phyloP scores from a whole-genome alignment of 1,284 basidiomycete genomes.

The Stygiomarasmius scandens region DNA sequence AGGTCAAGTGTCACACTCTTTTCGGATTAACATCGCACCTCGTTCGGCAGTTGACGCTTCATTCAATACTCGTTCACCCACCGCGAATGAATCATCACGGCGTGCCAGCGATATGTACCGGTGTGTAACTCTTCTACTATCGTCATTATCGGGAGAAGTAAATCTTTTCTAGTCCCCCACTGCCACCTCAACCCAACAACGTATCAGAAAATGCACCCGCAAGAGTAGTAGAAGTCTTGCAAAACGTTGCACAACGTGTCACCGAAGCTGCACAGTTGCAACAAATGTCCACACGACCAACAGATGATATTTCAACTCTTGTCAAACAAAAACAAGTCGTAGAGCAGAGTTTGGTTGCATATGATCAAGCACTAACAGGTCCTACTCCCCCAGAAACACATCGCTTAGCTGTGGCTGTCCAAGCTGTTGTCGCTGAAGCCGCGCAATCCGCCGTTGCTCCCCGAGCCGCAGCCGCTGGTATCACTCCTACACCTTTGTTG shows the following conservation, averaged over 20 bases:
- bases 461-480: slow-evolving; percentile 11
- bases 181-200: not conserved
- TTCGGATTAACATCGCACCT: slow-evolving; percentile 73
- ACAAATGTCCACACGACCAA: slow-evolving; percentile 52
- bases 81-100: slow-evolving; percentile 62
- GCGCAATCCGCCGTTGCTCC: slow-evolving; percentile 50
- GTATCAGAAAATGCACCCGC: slow-evolving; percentile 23
- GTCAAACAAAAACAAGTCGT: slow-evolving; percentile 80
- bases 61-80: slow-evolving; percentile 37
- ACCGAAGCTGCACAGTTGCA: slow-evolving; percentile 73
- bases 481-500: slow-evolving; percentile 9
- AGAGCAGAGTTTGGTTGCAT: slow-evolving; percentile 74
- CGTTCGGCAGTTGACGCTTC: slow-evolving; percentile 66
- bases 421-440: slow-evolving; percentile 77
- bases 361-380: slow-evolving; percentile 66
- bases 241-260: slow-evolving; percentile 73
- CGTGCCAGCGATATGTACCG: slow-evolving; percentile 56
- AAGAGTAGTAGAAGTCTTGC: slow-evolving; percentile 75
- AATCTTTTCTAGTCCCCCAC: not conserved
- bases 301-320: slow-evolving; percentile 61
- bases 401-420: slow-evolving; percentile 67
- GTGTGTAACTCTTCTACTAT: slow-evolving; percentile 14
- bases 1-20: slow-evolving; percentile 64
- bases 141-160: slow-evolving; percentile 25
- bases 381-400: slow-evolving; percentile 48